Evolutionary conservation across 441 rosid genomes (phyloP).

Genomic region (Gossypium gossypioides): DNA sequence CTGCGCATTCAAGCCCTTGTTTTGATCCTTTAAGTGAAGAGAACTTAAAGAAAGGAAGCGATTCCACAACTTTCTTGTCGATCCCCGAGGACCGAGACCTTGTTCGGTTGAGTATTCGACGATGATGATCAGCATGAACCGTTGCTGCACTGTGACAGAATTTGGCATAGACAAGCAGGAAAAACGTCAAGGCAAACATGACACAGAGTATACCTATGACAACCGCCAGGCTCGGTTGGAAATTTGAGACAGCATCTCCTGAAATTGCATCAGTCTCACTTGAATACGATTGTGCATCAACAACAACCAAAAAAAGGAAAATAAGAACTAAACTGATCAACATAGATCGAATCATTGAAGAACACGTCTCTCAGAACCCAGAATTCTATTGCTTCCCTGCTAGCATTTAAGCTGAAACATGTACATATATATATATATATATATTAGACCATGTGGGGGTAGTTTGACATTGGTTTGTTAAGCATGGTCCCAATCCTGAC

Average conservation of each 20-base stretch:
- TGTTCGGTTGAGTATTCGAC: conserved; percentile 18
- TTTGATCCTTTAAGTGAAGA: conserved; percentile 48
- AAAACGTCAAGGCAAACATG: conserved; percentile 49
- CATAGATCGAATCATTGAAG: conserved; percentile 30
- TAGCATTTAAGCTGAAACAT: conserved; percentile 4
- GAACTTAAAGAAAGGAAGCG: conserved; percentile 60
- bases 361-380: background rate
- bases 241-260: conserved; percentile 25
- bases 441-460: background rate
- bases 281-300: conserved; percentile 30
- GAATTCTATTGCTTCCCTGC: conserved; percentile 1
- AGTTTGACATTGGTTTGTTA: conserved; percentile 3
- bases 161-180: conserved; percentile 57
- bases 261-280: conserved; percentile 14
- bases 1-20: conserved; percentile 56
- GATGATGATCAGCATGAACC: background rate
- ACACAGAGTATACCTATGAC: conserved; percentile 61
- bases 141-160: conserved; percentile 43
- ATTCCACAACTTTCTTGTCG: conserved; percentile 46
- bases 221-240: conserved; percentile 67
- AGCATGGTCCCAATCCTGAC: background rate
- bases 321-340: conserved; percentile 5
- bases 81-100: conserved; percentile 57
- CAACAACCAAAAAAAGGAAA: conserved; percentile 19
- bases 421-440: background rate